Base-by-base conservation (phyloP, 148 eudicot genomes). In the Selenicereus undatus region DNA sequence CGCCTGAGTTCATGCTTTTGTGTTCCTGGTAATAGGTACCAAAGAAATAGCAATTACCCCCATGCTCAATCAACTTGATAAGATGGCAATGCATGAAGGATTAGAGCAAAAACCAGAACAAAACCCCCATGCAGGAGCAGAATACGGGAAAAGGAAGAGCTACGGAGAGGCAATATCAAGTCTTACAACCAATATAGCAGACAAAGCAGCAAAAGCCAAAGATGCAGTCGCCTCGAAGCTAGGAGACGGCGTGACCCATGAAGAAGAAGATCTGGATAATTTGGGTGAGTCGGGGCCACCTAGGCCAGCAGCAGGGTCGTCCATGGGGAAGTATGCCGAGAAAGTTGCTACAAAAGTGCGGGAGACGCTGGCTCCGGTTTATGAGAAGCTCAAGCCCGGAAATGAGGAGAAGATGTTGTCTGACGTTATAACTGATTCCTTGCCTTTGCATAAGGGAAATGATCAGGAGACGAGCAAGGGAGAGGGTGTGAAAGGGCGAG, bases 381-480 rank as follows among this genome's bases (percentile, higher is more conserved):
- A 84, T 0, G 95, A 91, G 86, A 93, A 90, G 78, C 62, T 90
- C 29, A 91, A 79, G 75, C 95, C 97, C 0, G 80, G 92, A 0
- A 92, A 91, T 4, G 94, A 92, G 42, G 98, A 91, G 35, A 90
- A 82, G 81, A 88, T 85, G 1, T 68, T 90, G 17, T 90, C 98
- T 0, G 85, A 90, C 35, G 89, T 71, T 65, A 90, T 93, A 10
- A 79, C 89, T 0, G 88, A 82, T 14, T n/a, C 89, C 0, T 17
- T 83, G 29, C 84, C 87, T 26, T 51, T 90, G 1, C 81, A 76
- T 14, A 84, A 73, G 71, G 77, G 58, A 32, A 84, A 85, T 79
- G 80, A 73, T 29, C 84, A 75, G 36, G 68, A 45, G 4, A 14
- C 36, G 17, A n/a, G 71, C 14, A 66, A 66, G 22, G 71, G 18